These are phyloP conservation scores for Globisporangium yorkense DNA, from an alignment of 352 stramenopile species.

Conservation along the genomic window DNA sequence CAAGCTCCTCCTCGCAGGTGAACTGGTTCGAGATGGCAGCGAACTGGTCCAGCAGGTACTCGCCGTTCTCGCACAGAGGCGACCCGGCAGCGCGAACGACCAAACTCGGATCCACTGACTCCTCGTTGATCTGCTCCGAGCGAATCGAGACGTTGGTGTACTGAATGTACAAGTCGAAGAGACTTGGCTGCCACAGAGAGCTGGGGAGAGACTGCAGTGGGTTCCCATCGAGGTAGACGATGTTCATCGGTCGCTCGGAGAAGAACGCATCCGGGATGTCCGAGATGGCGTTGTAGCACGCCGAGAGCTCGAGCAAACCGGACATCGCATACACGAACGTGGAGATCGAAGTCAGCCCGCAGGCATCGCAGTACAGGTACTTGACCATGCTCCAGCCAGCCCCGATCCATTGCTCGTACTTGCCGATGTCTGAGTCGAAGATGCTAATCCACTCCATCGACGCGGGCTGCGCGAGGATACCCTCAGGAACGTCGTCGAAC, in stretches of 20 bases:
- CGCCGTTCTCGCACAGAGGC: background rate
- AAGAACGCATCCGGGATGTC: slow-evolving; percentile 1
- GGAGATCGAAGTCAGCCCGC: background rate
- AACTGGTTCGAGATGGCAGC: background rate
- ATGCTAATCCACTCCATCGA: slow-evolving; percentile 9
- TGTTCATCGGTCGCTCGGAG: background rate
- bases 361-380: slow-evolving; percentile 10
- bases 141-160: background rate
- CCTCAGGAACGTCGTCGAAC: slow-evolving; percentile 1
- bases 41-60: background rate
- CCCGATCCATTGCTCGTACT: background rate
- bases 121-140: background rate
- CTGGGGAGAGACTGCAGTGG: background rate
- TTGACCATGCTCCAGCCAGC: slow-evolving; percentile 6
- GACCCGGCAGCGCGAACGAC: background rate
- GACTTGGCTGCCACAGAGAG: slow-evolving; percentile 6
- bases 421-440: background rate
- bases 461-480: slow-evolving; percentile 1
- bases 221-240: slow-evolving; percentile 7
- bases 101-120: background rate
- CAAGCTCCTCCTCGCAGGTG: background rate
- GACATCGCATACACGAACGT: slow-evolving; percentile 2
- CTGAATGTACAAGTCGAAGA: slow-evolving; percentile 12
- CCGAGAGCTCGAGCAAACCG: slow-evolving; percentile 5
- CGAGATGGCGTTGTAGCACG: slow-evolving; percentile 5